A percentile compares a stretch with the other conserved stretches of the same genome.
Conservation (phyloP, 306 rosid genomes). For the Vigna hirtella region DNA sequence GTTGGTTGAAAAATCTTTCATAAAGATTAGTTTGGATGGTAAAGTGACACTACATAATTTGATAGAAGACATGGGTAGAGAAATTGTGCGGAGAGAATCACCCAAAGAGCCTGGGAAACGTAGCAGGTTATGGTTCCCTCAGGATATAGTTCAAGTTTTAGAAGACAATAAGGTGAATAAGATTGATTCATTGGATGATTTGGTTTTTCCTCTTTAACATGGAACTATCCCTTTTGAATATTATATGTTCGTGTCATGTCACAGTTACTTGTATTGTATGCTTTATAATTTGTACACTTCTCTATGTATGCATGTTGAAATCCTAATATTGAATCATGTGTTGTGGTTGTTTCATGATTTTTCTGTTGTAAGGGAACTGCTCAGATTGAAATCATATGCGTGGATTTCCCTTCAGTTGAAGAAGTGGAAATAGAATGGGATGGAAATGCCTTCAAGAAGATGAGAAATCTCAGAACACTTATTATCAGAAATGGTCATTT, state of each 20-base stretch:
- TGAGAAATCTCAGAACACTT: background rate
- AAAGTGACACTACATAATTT: background rate
- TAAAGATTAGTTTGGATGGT: background rate
- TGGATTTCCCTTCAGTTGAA: background rate
- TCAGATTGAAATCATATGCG: background rate
- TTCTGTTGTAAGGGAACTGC: background rate
- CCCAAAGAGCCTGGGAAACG: slow-evolving; percentile 8
- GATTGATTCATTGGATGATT: background rate
- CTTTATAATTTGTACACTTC: background rate
- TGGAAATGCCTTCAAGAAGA: background rate
- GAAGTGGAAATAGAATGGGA: background rate
- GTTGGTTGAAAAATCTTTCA: background rate
- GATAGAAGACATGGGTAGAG: slow-evolving; percentile 1
- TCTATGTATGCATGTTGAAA: background rate
- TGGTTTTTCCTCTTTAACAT: background rate
- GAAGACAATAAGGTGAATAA: background rate
- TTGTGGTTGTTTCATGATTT: background rate
- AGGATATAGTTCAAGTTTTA: background rate
- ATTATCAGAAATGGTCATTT: background rate
- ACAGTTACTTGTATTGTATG: background rate
- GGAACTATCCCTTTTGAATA: background rate
- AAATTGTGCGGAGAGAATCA: background rate
- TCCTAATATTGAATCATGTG: background rate
- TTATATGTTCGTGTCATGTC: background rate
- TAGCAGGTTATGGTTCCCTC: background rate